Percentiles rank a stretch among this genome's conserved stretches.
Evolutionary conservation across 441 rosid genomes (phyloP).

Genomic region (Erodium moschatum): DNA sequence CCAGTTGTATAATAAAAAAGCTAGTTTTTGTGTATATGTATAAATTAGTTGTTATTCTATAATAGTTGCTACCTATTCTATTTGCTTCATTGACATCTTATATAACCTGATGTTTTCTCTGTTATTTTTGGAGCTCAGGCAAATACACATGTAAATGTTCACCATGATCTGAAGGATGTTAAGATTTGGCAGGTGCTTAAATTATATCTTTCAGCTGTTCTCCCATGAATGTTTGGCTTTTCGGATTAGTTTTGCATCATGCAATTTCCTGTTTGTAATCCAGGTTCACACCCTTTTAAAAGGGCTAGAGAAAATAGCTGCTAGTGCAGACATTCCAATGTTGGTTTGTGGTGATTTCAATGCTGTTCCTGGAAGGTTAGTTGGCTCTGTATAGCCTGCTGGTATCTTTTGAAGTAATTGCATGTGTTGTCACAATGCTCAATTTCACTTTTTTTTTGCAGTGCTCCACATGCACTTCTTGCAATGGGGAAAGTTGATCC

Average conservation of each 20-base stretch:
- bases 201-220: conserved; percentile 2
- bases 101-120: background rate
- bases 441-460: conserved; percentile 27
- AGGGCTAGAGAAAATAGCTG: conserved; percentile 95
- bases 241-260: conserved; percentile 2
- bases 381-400: conserved; percentile 14
- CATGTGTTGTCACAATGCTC: background rate
- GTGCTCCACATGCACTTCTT: conserved; percentile 95
- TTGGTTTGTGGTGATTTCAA: conserved; percentile 96
- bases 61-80: too few species aligned
- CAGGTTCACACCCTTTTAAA: conserved; percentile 93
- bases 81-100: too few species aligned
- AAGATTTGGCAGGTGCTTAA: conserved; percentile 92
- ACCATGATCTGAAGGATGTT: conserved; percentile 86
- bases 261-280: conserved; percentile 19
- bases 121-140: conserved; percentile 49
- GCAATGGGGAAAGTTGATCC: conserved; percentile 90
- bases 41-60: too few species aligned
- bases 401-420: conserved; percentile 1
- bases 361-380: conserved; percentile 86
- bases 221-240: too few species aligned
- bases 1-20: too few species aligned
- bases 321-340: conserved; percentile 99
- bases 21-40: too few species aligned
- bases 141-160: conserved; percentile 85